Evolutionary conservation across 768 basidiomycete genomes (phyloP), one percentile per base, ranked within the genome.

Genomic region (Peribolospora kevripleyi): DNA sequence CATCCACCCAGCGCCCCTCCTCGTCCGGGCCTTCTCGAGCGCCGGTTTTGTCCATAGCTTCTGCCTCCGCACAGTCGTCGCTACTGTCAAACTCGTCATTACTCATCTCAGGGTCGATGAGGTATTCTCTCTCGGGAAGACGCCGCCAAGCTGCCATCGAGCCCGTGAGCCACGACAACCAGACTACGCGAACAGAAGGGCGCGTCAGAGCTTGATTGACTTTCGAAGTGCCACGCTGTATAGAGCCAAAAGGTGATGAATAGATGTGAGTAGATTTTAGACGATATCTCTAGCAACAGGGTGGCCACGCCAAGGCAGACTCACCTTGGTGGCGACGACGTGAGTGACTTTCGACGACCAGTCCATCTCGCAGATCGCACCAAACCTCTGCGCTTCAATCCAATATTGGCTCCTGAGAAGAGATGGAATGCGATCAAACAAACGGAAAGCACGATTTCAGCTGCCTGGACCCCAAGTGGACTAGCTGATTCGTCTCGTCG

Each of bases 81-180:
- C 25, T 53, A 42, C n/a, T 53, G 40, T 39, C 54, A 41, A 4
- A 42, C 53, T n/a, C 50, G 10, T 7, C 38, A 37, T 11, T 52
- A 43, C 39, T 52, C 45, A 7, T 50, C 36, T 57, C 52, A 13
- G 10, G 56, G 42, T 46, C 50, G 13, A 67, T 71, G 46, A 84
- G 69, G 69, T 87, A 91, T 3, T 74, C 74, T 1, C 70, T 71
- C 68, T 93, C 91, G 59, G 82, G 79, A 63, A 82, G 80, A 54
- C 77, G 76, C 53, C 69, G 69, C 87, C 91, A 95, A n/a, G 80
- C 70, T n/a, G 83, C 80, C 55, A 90, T 70, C 8, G 81, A 86
- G 65, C 90, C 83, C 41, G 76, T 79, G 63, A 97, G 82, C 91
- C 91, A 98, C 7, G 75, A 72, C 6, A 82, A 68, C 78, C 83